Evolutionary conservation across 768 basidiomycete species (phyloP), one percentile per base, ranked within the genome.

Genomic region (Gloeophyllum trabeum): DNA sequence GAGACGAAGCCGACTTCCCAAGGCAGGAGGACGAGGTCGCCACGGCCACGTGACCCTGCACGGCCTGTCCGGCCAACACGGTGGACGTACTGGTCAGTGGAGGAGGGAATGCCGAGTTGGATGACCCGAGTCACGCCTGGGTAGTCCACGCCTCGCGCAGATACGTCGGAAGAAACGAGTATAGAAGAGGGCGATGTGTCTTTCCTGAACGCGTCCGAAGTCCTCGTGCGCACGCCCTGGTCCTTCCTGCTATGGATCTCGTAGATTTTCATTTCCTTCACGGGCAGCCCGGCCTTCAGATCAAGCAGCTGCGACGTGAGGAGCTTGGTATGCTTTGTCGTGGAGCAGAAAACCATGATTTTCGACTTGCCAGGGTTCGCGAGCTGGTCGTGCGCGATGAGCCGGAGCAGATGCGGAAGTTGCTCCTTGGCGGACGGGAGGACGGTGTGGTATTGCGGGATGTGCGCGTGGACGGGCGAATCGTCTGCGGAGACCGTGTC

Each of bases 361-460:
- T 93, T 97, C 26, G 82, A 81, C 35, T 61, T 59, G 6, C 69
- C 67, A 1, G 79, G 70, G 54, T 84, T 75, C 14, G 54, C 51
- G 24, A 98, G 70, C 55, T 94, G 92, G 57, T 98, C 96, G 50
- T 94, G 86, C 0, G 79, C 81, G 47, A 99, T 64, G 14, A 96
- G 69, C 35, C 81, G 75, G 30, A 93, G 50, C 35, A 91, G 51
- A 53, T 94, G 85, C 0, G 86, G 81, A 12, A 97, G 53, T 50
- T 92, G 86, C 7, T 89, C 70, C 7, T 63, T 60, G 2, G 81
- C 68, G 22, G 59, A 59, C 1, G 79, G 74, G 2, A 96, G 70
- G 39, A 84, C 64, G 7, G 90, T 94, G 57, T 79, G 71, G 63
- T 77, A 84, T 59, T 97, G 94, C 1, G 81, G 75, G 37, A 96